Evolutionary conservation across 2,329 filamentous ascomycete species (phyloP).

Genomic region (Penicillium sp.): DNA sequence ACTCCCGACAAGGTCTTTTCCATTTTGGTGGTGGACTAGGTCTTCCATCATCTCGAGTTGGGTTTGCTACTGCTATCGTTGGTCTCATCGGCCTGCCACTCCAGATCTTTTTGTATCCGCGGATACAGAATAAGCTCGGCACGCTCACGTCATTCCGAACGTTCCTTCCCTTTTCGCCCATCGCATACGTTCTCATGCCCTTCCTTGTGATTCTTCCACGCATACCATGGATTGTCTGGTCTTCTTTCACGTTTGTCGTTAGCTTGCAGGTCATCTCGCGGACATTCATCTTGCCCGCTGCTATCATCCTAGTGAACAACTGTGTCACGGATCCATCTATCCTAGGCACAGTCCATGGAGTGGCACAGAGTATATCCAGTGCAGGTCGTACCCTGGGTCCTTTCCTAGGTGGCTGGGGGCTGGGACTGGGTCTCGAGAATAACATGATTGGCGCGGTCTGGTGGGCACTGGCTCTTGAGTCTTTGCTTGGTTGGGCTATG

Average conservation of each 20-base stretch:
- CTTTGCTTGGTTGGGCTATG: constrained; percentile 56
- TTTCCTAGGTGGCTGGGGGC: constrained; percentile 53
- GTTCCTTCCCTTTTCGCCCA: constrained; percentile 68
- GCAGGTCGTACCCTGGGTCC: constrained; percentile 57
- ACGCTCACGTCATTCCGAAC: constrained; percentile 65
- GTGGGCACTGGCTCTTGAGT: constrained; percentile 57
- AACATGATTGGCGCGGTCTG: constrained; percentile 57
- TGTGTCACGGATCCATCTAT: constrained; percentile 56
- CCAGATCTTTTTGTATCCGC: constrained; percentile 69
- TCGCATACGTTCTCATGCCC: constrained; percentile 67
- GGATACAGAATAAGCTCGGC: constrained; percentile 64
- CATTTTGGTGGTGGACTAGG: constrained; percentile 72
- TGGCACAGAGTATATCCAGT: constrained; percentile 56
- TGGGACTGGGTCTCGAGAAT: constrained; percentile 52
- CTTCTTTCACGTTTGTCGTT: constrained; percentile 62
- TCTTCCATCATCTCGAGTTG: constrained; percentile 68
- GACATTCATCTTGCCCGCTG: constrained; percentile 64
- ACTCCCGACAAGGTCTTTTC: constrained; percentile 41
- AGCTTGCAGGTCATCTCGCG: constrained; percentile 69
- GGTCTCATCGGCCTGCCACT: constrained; percentile 72
- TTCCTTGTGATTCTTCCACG: constrained; percentile 69
- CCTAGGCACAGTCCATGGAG: constrained; percentile 58
- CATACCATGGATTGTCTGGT: constrained; percentile 57
- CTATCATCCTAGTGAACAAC: constrained; percentile 61
- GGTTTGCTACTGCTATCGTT: constrained; percentile 74